A percentile compares a stretch with the other conserved stretches of the same genome.
These are phyloP conservation scores for Ormosia semicastrata DNA, from an alignment of 306 rosid species.

Conservation along the genomic window DNA sequence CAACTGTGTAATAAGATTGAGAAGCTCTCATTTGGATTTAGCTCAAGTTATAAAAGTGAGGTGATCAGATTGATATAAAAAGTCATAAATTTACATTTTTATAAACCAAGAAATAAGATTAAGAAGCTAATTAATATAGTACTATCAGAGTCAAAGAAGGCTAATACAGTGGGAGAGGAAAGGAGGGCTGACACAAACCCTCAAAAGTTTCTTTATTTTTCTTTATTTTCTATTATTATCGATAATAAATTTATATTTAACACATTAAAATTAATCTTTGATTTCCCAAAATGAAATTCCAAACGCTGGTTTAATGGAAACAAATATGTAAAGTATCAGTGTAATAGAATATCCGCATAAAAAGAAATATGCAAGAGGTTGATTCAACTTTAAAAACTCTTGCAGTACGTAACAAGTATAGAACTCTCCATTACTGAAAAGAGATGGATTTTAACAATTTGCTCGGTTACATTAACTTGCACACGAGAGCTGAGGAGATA, in stretches of 20 bases:
- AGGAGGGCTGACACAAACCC: not conserved
- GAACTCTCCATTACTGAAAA: not conserved
- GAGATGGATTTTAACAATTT: not conserved
- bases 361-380: not conserved
- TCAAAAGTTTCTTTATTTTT: not conserved
- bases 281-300: slow-evolving; percentile 17
- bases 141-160: not conserved
- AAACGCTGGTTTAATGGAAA: not conserved
- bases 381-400: not conserved
- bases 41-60: not conserved
- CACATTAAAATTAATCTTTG: not conserved
- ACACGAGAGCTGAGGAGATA: slow-evolving; percentile 4
- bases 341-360: not conserved
- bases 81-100: not conserved
- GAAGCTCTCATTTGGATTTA: not conserved
- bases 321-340: not conserved
- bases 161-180: not conserved
- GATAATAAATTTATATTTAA: not conserved
- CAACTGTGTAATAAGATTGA: too few relatives aligned
- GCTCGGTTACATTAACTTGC: slow-evolving; percentile 11
- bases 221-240: not conserved
- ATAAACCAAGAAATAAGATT: not conserved
- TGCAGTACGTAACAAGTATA: not conserved
- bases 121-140: not conserved
- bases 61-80: not conserved